A percentile compares a stretch with the other conserved stretches of the same genome.
These are phyloP conservation scores for Spongospora subterranea DNA, from an alignment of 208 protist species.

Conservation along the genomic window DNA sequence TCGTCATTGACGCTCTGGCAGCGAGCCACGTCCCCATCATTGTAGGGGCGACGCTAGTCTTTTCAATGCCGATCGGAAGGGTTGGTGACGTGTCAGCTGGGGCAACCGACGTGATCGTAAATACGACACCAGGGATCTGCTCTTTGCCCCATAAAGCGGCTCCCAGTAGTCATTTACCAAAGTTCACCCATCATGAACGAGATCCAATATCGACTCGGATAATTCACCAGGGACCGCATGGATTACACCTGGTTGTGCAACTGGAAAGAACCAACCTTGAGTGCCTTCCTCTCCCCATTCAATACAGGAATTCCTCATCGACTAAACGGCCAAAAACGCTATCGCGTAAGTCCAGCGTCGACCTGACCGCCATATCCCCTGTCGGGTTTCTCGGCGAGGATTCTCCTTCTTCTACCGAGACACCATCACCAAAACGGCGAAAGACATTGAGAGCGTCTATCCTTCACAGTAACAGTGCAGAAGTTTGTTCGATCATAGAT, in stretches of 20 bases:
- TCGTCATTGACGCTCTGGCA: not conserved
- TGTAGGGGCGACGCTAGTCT: too few species aligned
- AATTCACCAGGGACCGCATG: conserved; percentile 34
- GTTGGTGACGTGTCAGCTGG: not conserved
- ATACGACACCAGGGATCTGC: not conserved
- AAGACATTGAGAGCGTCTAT: not conserved
- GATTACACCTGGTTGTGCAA: conserved; percentile 2
- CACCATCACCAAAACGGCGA: not conserved
- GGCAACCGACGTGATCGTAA: not conserved
- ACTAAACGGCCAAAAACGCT: not conserved
- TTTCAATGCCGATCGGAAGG: not conserved
- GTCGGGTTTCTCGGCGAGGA: not conserved
- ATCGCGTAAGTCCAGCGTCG: not conserved
- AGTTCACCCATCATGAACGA: not conserved
- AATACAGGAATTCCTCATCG: not conserved
- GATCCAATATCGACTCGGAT: not conserved
- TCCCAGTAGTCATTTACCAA: not conserved
- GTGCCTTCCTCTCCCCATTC: not conserved
- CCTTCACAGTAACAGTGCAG: not conserved
- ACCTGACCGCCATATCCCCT: too few species aligned
- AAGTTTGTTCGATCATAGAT: not conserved
- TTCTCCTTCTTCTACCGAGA: not conserved
- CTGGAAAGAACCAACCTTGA: too few species aligned
- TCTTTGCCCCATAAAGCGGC: not conserved
- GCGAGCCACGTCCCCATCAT: not conserved